Evolutionary conservation across 2,329 filamentous ascomycete species (phyloP), one percentile per base, ranked within the genome.

Genomic region (Colletotrichum godetiae): DNA sequence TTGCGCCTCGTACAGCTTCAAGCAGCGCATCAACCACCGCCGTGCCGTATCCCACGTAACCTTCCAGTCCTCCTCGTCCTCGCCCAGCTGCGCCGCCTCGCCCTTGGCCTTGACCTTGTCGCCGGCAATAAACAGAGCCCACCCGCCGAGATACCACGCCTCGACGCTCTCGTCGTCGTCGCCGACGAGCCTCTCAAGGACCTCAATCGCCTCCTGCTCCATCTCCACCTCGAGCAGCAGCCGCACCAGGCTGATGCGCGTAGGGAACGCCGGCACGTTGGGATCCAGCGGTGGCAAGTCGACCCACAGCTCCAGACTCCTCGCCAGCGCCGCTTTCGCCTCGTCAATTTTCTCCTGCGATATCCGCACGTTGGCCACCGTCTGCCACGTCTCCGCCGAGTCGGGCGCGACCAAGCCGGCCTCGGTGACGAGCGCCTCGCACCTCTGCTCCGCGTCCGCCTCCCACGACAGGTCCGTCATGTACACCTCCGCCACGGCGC

Each of bases 391-490:
- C 84, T 98, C 96, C 4, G 95, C 90, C 68, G 91, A 92, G 68
- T 92, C 89, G 4, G 96, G 95, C 72, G 94, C 94, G 74, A 97
- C 90, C 78, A 97, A 86, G 69, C 97, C 92, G 31, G 97, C 97
- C 85, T 99, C 95, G 6, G 95, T 97, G 75, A 98, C 91, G 72
- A 98, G 91, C 5, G 90, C 86, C 84, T 99, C 96, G 86, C 97
- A 99, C 77, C 92, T 90, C 76, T 90, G 86, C 85, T 99, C 97
- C 5, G 96, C 97, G 80, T 98, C 95, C 65, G 92, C 91, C 83
- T 98, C 95, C 94, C 90, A 97, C 78, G 94, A 97, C 78, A 98
- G 85, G 85, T 99, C 97, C 12, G 97, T 99, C 97, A 99, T 99
- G 87, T 98, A 99, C 62, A 99, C 95, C 85, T 99, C 97, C 7